Percentiles rank a stretch among this genome's conserved stretches.
Evolutionary conservation across 345 rosid genomes (phyloP).

Genomic region (Arabis alpina): DNA sequence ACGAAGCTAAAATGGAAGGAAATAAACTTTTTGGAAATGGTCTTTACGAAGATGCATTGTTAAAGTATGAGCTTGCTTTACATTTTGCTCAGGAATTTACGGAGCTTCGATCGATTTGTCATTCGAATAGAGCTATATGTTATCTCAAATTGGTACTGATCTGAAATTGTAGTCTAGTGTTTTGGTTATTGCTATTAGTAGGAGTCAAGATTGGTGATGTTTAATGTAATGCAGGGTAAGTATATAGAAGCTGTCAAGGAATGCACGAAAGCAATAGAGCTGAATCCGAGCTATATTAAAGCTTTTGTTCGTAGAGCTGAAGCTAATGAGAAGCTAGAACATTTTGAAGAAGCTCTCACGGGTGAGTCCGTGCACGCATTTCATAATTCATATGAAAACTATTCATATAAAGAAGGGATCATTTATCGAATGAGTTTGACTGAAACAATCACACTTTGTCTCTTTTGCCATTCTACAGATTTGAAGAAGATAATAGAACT

Average conservation of each 20-base stretch:
- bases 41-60: conserved; percentile 71
- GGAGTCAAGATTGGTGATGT: background rate
- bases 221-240: conserved; percentile 52
- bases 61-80: conserved; percentile 67
- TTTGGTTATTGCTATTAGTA: background rate
- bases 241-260: conserved; percentile 77
- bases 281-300: conserved; percentile 72
- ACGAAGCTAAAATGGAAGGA: conserved; percentile 78
- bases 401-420: too few relatives aligned
- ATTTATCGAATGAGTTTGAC: conserved; percentile 5
- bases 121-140: conserved; percentile 74
- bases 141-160: conserved; percentile 64
- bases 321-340: conserved; percentile 81
- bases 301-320: conserved; percentile 73
- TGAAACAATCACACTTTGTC: background rate
- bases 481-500: conserved; percentile 76
- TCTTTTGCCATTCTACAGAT: conserved; percentile 48
- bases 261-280: conserved; percentile 69
- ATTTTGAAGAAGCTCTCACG: conserved; percentile 77
- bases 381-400: too few relatives aligned
- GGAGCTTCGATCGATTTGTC: conserved; percentile 70
- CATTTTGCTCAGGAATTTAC: conserved; percentile 51
- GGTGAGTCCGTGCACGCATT: conserved; percentile 47
- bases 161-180: background rate
- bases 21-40: conserved; percentile 67